phyloP scores from a whole-genome alignment of 2,329 filamentous ascomycete genomes.

The Pseudogymnoascus sp. region DNA sequence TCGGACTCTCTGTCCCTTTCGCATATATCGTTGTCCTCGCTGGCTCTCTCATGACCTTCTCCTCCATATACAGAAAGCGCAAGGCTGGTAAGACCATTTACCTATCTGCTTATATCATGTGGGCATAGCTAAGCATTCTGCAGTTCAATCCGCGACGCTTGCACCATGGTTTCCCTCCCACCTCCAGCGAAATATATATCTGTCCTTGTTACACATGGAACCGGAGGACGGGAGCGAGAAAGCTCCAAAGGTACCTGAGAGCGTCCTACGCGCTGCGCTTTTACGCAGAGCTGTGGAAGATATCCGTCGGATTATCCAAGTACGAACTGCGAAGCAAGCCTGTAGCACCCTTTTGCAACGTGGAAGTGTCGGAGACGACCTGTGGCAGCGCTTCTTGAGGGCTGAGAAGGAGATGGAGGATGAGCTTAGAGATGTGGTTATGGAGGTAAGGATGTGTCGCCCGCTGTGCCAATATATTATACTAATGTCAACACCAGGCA shows the following conservation, averaged over 20 bases:
- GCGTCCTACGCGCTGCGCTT: slow-evolving; percentile 79
- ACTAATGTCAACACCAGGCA: slow-evolving; percentile 50
- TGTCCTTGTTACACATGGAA: slow-evolving; percentile 79
- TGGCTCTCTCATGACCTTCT: slow-evolving; percentile 87
- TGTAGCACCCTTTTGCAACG: slow-evolving; percentile 76
- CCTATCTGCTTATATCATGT: slow-evolving; percentile 12
- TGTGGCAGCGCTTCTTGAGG: slow-evolving; percentile 86
- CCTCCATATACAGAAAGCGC: slow-evolving; percentile 84
- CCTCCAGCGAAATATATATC: slow-evolving; percentile 88
- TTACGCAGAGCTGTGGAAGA: slow-evolving; percentile 86
- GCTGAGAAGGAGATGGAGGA: slow-evolving; percentile 98
- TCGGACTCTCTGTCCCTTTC: slow-evolving; percentile 78
- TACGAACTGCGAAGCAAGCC: slow-evolving; percentile 83
- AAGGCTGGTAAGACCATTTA: slow-evolving; percentile 61
- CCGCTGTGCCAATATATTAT: slow-evolving; percentile 19
- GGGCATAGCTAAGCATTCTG: slow-evolving; percentile 22
- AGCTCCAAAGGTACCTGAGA: slow-evolving; percentile 66
- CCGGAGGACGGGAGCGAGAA: slow-evolving; percentile 60
- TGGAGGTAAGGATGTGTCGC: slow-evolving; percentile 57
- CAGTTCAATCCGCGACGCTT: slow-evolving; percentile 74
- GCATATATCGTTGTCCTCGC: slow-evolving; percentile 84
- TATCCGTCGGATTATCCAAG: slow-evolving; percentile 82
- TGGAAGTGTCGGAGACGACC: slow-evolving; percentile 89
- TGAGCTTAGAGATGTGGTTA: slow-evolving; percentile 87
- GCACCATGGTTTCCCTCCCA: slow-evolving; percentile 93